Evolutionary conservation across 1,139 yeast species (phyloP), one percentile per base, ranked within the genome.

Genomic region (Arxiozyma bovina): DNA sequence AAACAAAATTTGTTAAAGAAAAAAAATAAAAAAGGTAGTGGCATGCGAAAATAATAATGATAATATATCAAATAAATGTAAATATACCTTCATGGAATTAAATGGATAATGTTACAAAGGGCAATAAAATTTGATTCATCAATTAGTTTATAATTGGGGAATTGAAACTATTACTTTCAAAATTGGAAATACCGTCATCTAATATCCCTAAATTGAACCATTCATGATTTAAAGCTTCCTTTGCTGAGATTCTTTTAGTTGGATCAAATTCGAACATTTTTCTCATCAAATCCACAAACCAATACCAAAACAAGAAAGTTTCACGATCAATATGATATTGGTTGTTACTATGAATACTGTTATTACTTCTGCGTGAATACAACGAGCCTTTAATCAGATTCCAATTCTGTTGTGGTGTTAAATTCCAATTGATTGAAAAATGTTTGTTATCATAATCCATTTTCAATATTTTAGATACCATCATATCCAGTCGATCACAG

Each of bases 141-240:
- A 12, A 9, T 34, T 34, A 34, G 6, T 34, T 34, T 4, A 34
- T 34, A 12, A 34, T 34, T 34, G 40, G 2, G 12, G 40, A 34
- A 34, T 15, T 15, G 48, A 44, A 38, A 21, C 23, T 20, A 30
- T 49, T 43, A 49, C 47, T 49, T 25, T 50, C 65, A 52, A 59
- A 66, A 54, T 62, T 60, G 47, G 68, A 56, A 23, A 68, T 68
- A 40, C 70, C 93, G 63, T 85, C 91, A 70, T 85, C 94, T 62
- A 82, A 80, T 53, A 85, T 82, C 40, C 93, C 94, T 64, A 77
- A 76, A 62, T 80, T 79, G 68, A 87, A 86, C 91, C 93, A 86
- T 54, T 83, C 84, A 68, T 86, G 93, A 52, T 80, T 78, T 70
- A 86, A 72, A 1, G 91, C 90, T 54, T 84, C 87, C 55, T 76